Base-by-base conservation (phyloP, 176 grass and related monocot species). In the Dactylis glomerata region DNA sequence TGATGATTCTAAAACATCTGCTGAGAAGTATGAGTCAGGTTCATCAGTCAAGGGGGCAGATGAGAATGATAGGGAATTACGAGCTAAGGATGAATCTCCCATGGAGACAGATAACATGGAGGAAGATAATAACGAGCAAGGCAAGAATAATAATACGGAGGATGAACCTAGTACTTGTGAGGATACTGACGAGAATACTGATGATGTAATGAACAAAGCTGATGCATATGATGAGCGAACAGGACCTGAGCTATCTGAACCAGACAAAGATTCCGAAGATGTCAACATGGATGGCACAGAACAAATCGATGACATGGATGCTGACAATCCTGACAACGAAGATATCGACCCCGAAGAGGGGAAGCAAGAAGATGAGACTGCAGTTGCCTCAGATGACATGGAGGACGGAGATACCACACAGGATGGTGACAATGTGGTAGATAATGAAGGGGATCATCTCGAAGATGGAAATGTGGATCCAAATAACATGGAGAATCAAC, bases 11-110 rank as follows among this genome's bases (percentile, higher is more conserved):
- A 90, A 92, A 22, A 87, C 66, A 87, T 85, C 80, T 49, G 36
- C 55, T 45, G 96, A 98, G 47, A 98, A 95, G 82, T 95, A 95
- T 58, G 93, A 95, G 33, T 88, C 91, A 17, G 89, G 93, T 80
- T 92, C 91, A 41, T 91, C 89, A 32, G 83, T 84, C 41, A 93
- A 95, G 78, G 93, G 83, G 44, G 83, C 66, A 58, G 85, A 98
- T 45, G 51, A 78, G 46, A 87, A 72, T 77, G 80, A 85, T 67
- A 92, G 56, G 68, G 96, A 98, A 75, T 23, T 98, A 26, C 95
- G 89, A 90, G 96, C 96, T 13, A 98, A 98, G 83, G 96, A 98
- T 24, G 95, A 97, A 55, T 68, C 33, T 85, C 83, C 84, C 64
- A 45, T 92, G 74, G 71, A 86, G 84, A 78, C 91, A 75, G 88